Conservation (phyloP, 2,329 filamentous ascomycete species). For the Beauveria pseudobassiana region DNA sequence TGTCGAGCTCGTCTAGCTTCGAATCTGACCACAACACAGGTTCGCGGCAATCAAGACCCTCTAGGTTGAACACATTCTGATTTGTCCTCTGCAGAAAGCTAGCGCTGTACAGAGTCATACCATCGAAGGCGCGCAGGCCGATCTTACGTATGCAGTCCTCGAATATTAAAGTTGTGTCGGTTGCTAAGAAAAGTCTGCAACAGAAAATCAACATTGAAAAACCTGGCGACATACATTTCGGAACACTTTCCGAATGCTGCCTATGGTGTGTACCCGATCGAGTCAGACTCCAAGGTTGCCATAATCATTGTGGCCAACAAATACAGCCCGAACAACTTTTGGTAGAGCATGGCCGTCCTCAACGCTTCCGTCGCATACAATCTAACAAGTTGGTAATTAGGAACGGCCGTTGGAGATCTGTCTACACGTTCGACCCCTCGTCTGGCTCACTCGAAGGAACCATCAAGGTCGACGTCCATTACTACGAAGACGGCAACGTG, state of each 20-base stretch:
- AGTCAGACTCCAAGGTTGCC: slow-evolving; percentile 68
- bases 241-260: slow-evolving; percentile 85
- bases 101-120: slow-evolving; percentile 73
- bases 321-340: slow-evolving; percentile 97
- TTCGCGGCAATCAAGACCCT: slow-evolving; percentile 24
- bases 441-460: slow-evolving; percentile 63
- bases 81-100: slow-evolving; percentile 56
- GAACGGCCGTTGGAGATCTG: slow-evolving; percentile 94
- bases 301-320: slow-evolving; percentile 88
- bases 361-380: not conserved
- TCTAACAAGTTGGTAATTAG: slow-evolving; percentile 33
- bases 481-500: slow-evolving; percentile 99
- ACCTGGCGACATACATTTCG: slow-evolving; percentile 63
- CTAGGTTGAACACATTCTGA: slow-evolving; percentile 12
- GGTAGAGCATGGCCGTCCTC: slow-evolving; percentile 43
- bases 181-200: slow-evolving; percentile 14
- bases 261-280: slow-evolving; percentile 74
- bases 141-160: slow-evolving; percentile 62
- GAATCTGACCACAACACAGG: slow-evolving; percentile 75
- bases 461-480: slow-evolving; percentile 93
- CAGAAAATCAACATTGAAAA: slow-evolving; percentile 79
- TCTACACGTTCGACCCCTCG: slow-evolving; percentile 72
- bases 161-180: not conserved
- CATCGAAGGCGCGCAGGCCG: slow-evolving; percentile 66
- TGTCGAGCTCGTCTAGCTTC: slow-evolving; percentile 80